Evolutionary conservation across 768 basidiomycete species (phyloP).

Genomic region (Pleurotus pulmonarius): DNA sequence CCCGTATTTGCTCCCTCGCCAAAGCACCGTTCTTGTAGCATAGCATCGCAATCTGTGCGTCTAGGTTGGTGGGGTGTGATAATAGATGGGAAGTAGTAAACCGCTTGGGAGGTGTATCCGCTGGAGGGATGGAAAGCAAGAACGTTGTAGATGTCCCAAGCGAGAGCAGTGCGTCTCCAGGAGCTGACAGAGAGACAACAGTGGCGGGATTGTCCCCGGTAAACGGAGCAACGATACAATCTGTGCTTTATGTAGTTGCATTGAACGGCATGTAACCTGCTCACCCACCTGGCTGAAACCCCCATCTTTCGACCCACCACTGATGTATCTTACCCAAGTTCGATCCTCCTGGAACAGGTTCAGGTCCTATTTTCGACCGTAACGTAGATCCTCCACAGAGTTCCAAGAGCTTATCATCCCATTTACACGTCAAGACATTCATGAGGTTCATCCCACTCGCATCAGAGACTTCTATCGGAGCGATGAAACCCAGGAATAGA

Average conservation of each 20-base stretch:
- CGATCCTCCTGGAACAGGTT: constrained; percentile 72
- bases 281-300: constrained; percentile 57
- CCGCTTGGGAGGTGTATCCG: constrained; percentile 59
- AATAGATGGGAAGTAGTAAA: constrained; percentile 75
- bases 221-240: constrained; percentile 78
- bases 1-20: constrained; percentile 72
- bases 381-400: constrained; percentile 68
- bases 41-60: constrained; percentile 82
- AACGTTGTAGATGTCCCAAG: constrained; percentile 88
- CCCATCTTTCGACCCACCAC: constrained; percentile 78
- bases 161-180: constrained; percentile 81
- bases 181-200: constrained; percentile 66
- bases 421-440: constrained; percentile 69
- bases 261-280: not conserved
- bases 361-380: constrained; percentile 66
- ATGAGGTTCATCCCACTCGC: constrained; percentile 91
- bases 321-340: constrained; percentile 58
- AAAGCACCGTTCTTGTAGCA: constrained; percentile 90
- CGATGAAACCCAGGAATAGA: constrained; percentile 72
- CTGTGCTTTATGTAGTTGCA: constrained; percentile 26
- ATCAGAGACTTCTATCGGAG: constrained; percentile 83
- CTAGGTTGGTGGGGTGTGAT: constrained; percentile 58
- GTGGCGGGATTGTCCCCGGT: constrained; percentile 91
- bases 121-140: constrained; percentile 70
- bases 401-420: constrained; percentile 65